Base-by-base conservation (phyloP, 495 filamentous ascomycete species). In the Neurospora tetrasperma region DNA sequence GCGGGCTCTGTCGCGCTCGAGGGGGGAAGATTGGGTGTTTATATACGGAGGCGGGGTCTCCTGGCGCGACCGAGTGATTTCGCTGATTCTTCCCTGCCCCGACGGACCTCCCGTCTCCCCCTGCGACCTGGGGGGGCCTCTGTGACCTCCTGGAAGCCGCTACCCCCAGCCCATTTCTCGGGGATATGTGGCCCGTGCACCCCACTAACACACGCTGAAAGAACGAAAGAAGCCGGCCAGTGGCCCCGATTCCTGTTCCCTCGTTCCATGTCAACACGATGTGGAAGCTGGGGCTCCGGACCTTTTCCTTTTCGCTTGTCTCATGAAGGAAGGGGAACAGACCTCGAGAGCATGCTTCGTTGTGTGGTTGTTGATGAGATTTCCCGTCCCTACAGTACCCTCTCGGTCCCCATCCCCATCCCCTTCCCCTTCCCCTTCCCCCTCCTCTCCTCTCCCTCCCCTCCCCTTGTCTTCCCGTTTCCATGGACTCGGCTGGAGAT, bases 31-130 rank as follows among this genome's bases (percentile, higher is more conserved):
- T 79, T 79, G 76, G 73, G 78, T 82, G 80, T 82, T 85, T 84
- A 84, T 85, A 85, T 85, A 84, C 72, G 77, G 80, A 74, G 80
- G 77, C 79, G 82, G 84, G 83, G 82, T 73, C 72, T 77, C 73
- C 75, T 70, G 70, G 73, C 76, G 78, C 76, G 76, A 74, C 73
- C 71, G 79, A 82, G 79, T 81, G 78, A 80, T 78, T 80, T 77
- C 72, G 78, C 74, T 74, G 73, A 78, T 75, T 79, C 72, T 66
- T 70, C 74, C 73, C 74, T 73, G 71, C 71, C 69, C 71, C 35
- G 35, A 38, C 35, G 35, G 39, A 39, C 39, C 39, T 39, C 39
- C 39, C 39, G 39, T 70, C 71, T 42, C 71, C 46, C 35, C 35
- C 35, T 59, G 48, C 48, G 23, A 54, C 48, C 48, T 11, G 46